Conservation (phyloP, 306 rosid genomes). For the Rosa persica region DNA sequence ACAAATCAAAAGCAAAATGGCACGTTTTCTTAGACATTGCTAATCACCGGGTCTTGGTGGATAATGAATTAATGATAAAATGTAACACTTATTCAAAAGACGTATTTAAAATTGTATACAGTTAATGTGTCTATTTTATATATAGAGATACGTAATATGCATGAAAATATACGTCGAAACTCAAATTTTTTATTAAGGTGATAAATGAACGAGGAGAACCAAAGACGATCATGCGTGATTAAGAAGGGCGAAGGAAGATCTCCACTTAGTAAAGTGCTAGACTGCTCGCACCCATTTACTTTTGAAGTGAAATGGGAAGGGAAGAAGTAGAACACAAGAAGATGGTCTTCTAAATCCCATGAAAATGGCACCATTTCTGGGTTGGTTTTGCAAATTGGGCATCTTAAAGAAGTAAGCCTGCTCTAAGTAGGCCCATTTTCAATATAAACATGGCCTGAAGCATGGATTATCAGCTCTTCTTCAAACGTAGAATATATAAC, state of each 20-base stretch:
- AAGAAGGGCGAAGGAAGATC: no score
- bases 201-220: background rate
- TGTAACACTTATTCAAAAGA: background rate
- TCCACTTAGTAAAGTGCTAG: no score
- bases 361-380: no score
- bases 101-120: no score
- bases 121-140: no score
- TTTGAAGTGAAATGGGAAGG: no score
- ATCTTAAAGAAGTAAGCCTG: background rate
- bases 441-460: background rate
- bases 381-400: background rate
- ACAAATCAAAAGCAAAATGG: background rate
- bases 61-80: background rate
- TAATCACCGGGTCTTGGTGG: background rate
- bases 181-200: background rate
- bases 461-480: background rate
- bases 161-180: background rate
- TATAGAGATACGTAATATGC: no score
- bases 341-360: no score
- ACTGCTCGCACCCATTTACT: no score
- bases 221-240: background rate
- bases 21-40: background rate
- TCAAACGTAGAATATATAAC: background rate
- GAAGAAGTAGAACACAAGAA: no score
- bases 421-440: background rate